phyloP scores from a whole-genome alignment of 139 green algal species.

The Bryopsis sp. region DNA sequence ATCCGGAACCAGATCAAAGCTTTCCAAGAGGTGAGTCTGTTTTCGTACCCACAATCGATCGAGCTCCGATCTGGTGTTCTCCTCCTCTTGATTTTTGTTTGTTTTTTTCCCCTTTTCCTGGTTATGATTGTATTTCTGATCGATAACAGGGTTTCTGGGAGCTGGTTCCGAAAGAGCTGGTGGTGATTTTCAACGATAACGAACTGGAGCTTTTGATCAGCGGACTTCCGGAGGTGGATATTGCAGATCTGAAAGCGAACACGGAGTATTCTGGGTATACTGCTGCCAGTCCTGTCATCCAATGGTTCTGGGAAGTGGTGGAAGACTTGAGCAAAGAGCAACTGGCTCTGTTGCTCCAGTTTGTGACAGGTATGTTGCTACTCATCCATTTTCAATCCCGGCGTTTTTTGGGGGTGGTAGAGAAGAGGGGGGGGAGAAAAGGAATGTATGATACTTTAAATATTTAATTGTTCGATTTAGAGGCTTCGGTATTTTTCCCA shows the following conservation, averaged over 20 bases:
- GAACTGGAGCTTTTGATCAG: slow-evolving; percentile 98
- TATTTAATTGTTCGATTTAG: no score
- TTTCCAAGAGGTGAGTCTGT: slow-evolving; percentile 38
- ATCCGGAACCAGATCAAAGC: slow-evolving; percentile 78
- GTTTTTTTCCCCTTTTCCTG: slow-evolving; percentile 5
- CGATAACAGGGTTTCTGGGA: slow-evolving; percentile 83
- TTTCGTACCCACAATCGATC: not conserved
- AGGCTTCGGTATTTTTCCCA: no score
- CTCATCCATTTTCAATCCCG: no score
- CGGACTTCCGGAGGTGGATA: slow-evolving; percentile 91
- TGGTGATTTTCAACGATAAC: slow-evolving; percentile 90
- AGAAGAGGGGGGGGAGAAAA: no score
- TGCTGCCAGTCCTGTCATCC: slow-evolving; percentile 53
- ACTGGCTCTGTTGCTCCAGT: slow-evolving; percentile 80
- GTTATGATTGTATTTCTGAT: not conserved
- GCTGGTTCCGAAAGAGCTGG: slow-evolving; percentile 73
- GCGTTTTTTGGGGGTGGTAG: no score
- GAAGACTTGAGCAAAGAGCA: slow-evolving; percentile 78
- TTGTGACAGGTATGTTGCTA: slow-evolving; percentile 50
- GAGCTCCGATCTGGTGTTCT: not conserved
- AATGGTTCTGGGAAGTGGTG: slow-evolving; percentile 96
- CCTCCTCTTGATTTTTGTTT: no score
- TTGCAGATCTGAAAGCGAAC: slow-evolving; percentile 80
- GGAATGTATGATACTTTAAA: no score
- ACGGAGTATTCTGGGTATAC: slow-evolving; percentile 90